Base-by-base conservation (phyloP, 768 basidiomycete species). In the Termitomyces sp. region DNA sequence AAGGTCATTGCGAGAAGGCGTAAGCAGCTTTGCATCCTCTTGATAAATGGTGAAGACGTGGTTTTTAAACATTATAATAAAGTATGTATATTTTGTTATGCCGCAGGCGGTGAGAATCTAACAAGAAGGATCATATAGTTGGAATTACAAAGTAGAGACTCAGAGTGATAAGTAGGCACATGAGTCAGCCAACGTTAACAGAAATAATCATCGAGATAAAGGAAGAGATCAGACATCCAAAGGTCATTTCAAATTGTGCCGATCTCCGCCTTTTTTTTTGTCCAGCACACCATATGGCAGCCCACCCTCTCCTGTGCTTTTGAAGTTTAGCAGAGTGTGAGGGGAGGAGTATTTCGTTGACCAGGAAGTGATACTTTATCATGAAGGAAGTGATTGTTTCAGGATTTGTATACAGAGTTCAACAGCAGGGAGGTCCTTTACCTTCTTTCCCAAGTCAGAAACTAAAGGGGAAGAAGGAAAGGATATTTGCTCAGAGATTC, bases 201-300 rank as follows among this genome's bases (percentile, higher is more conserved):
- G 35, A 14, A 26, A 15, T 11, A 19, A n/a, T 21, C 1, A 35
- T 35, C 22, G 12, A 10, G 37, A 26, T 38, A 22, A 38, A 24
- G 24, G 5, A 37, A 65, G 70, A 65, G 70, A 65, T 70, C 87
- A 88, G 87, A 88, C 87, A 90, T 89, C 87, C 87, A 86, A 88
- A 85, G 88, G 82, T 83, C 76, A 70, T 80, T 75, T 64, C 63
- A 70, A 68, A 90, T 80, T 67, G 74, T 73, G 76, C 76, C 85
- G 68, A 87, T 87, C 86, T n/a, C n/a, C n/a, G n/a, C n/a, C 79
- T 82, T 81, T 74, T 81, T 76, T 85, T 67, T 74, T 79, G 75
- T 75, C 74, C 83, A 89, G 85, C 87, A 85, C 83, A 83, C 83
- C 75, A 62, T 53, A 64, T 58, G 79, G 79, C 74, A 80, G 87